These are phyloP conservation scores for Lipomyces mesembrius DNA, from an alignment of 805 yeast species.

Conservation along the genomic window DNA sequence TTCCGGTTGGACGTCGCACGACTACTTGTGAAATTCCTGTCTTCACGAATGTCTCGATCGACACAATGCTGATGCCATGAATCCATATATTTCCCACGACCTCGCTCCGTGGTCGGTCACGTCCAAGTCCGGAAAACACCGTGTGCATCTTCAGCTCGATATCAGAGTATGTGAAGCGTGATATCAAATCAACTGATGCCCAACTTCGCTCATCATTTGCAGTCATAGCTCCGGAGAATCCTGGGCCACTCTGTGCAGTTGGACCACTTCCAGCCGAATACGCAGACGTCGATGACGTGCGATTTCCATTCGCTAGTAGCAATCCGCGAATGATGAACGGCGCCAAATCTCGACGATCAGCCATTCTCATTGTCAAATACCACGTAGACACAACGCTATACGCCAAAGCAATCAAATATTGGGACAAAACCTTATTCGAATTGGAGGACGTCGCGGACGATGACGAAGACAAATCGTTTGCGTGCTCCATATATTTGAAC, in stretches of 20 bases:
- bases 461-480: slow-evolving; percentile 52
- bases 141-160: slow-evolving; percentile 57
- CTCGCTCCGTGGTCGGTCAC: slow-evolving; percentile 34
- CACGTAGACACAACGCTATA: slow-evolving; percentile 71
- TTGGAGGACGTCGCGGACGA: slow-evolving; percentile 43
- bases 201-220: slow-evolving; percentile 57
- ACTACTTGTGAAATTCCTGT: slow-evolving; percentile 45
- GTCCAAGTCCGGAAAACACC: slow-evolving; percentile 32
- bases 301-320: slow-evolving; percentile 49
- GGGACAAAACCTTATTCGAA: slow-evolving; percentile 51
- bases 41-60: slow-evolving; percentile 56
- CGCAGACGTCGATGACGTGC: slow-evolving; percentile 39
- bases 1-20: slow-evolving; percentile 71
- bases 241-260: neutral
- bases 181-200: slow-evolving; percentile 69
- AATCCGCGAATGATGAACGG: slow-evolving; percentile 67
- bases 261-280: slow-evolving; percentile 10
- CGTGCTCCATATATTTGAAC: slow-evolving; percentile 75
- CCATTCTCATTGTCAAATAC: slow-evolving; percentile 66
- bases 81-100: slow-evolving; percentile 58
- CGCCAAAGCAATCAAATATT: slow-evolving; percentile 65
- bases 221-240: slow-evolving; percentile 11
- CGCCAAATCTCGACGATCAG: slow-evolving; percentile 62
- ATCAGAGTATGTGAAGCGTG: slow-evolving; percentile 68
- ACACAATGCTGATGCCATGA: slow-evolving; percentile 59